A percentile compares a stretch with the other conserved stretches of the same genome.
phyloP scores from a whole-genome alignment of 1,139 yeast species.

The Saccharomyces uvarum region DNA sequence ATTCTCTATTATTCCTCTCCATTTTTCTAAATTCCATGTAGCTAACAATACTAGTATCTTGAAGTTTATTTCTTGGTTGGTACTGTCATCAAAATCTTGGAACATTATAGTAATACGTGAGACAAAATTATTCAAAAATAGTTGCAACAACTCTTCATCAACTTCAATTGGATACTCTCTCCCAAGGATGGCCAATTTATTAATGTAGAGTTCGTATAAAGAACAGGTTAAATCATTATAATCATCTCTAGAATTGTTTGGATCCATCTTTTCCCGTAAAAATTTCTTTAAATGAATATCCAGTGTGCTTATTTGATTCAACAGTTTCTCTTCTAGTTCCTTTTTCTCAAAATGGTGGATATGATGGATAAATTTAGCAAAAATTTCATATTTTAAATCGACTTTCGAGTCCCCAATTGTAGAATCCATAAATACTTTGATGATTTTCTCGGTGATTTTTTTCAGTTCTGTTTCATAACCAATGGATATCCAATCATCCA shows the following conservation, averaged over 20 bases:
- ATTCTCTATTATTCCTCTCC: conserved; percentile 17
- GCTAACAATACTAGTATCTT: conserved; percentile 23
- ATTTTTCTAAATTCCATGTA: conserved; percentile 27
- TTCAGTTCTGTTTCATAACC: conserved; percentile 21
- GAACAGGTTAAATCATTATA: conserved; percentile 11
- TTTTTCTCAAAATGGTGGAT: conserved; percentile 17
- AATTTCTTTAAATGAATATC: conserved; percentile 22
- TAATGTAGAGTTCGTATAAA: conserved; percentile 21
- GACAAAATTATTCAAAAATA: conserved; percentile 16
- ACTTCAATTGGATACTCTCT: conserved; percentile 24
- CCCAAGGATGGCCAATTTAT: conserved; percentile 26
- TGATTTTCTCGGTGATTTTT: conserved; percentile 16
- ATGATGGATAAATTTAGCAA: conserved; percentile 18
- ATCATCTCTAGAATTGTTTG: conserved; percentile 6
- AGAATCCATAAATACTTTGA: conserved; percentile 20
- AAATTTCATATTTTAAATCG: conserved; percentile 14
- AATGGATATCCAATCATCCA: conserved; percentile 29
- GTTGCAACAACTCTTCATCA: conserved; percentile 14
- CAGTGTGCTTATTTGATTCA: conserved; percentile 19
- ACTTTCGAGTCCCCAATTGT: conserved; percentile 10
- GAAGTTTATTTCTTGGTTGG: conserved; percentile 18
- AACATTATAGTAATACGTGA: conserved; percentile 12
- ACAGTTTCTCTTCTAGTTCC: conserved; percentile 23
- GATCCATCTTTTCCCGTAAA: conserved; percentile 12
- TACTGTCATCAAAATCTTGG: conserved; percentile 11